Conservation (phyloP, 345 rosid species). For the Lepidium aucheri region DNA sequence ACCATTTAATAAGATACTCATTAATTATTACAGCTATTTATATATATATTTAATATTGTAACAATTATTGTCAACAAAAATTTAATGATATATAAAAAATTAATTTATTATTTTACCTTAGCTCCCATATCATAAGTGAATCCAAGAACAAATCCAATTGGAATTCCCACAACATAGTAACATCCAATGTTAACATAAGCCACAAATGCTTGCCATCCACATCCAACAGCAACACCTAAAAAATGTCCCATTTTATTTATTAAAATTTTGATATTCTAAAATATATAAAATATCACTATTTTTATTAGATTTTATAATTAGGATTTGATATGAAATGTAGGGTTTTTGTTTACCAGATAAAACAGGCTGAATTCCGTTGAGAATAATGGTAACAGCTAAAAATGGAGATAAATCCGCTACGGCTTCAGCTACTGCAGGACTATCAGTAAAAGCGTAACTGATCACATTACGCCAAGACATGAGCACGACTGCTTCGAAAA, state of each 20-base stretch:
- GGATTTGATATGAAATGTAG: too few species aligned
- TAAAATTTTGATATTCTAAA: background rate
- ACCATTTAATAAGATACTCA: background rate
- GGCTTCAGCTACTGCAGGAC: slow-evolving; percentile 41
- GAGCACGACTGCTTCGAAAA: slow-evolving; percentile 36
- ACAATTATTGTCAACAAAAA: background rate
- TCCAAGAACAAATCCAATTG: slow-evolving; percentile 52
- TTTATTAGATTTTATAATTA: too few species aligned
- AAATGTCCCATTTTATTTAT: too few species aligned
- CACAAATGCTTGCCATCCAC: slow-evolving; percentile 87
- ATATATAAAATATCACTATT: background rate
- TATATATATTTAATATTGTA: background rate
- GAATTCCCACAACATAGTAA: slow-evolving; percentile 57
- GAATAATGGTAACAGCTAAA: slow-evolving; percentile 44
- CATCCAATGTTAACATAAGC: slow-evolving; percentile 78
- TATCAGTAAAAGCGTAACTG: slow-evolving; percentile 53
- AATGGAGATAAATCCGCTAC: slow-evolving; percentile 51
- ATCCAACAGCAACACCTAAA: slow-evolving; percentile 81
- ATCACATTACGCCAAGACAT: slow-evolving; percentile 39
- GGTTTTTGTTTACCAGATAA: slow-evolving; percentile 46
- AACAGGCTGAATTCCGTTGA: slow-evolving; percentile 42
- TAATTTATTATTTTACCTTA: slow-evolving; percentile 28
- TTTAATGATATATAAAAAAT: background rate
- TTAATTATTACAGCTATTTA: background rate
- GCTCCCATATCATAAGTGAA: slow-evolving; percentile 50